Evolutionary conservation across 345 rosid genomes (phyloP).

Genomic region (Moricandia arvensis): DNA sequence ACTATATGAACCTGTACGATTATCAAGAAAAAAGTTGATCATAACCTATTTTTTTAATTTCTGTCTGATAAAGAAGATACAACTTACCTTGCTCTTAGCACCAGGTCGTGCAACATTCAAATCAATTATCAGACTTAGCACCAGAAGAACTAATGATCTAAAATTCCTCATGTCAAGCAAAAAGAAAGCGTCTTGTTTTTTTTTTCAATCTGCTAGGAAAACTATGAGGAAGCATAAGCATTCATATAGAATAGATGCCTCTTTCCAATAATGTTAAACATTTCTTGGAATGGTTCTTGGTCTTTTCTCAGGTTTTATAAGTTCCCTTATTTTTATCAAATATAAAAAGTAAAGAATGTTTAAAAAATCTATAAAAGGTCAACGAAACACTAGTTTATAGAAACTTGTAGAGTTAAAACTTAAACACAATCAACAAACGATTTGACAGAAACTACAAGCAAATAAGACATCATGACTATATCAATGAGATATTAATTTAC

Average conservation of each 20-base stretch:
- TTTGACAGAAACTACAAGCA: constrained; percentile 7
- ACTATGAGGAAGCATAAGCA: neutral
- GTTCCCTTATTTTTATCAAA: neutral
- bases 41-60: neutral
- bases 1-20: constrained; percentile 4
- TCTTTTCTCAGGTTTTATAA: neutral
- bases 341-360: neutral
- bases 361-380: neutral
- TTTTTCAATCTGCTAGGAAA: neutral
- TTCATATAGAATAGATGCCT: neutral
- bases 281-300: constrained; percentile 2
- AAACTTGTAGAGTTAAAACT: neutral
- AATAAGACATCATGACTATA: neutral
- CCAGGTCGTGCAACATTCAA: neutral
- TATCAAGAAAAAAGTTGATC: neutral
- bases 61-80: neutral
- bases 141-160: neutral
- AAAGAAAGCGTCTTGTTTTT: neutral
- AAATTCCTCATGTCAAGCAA: neutral
- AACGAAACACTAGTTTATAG: neutral
- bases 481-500: neutral
- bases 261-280: neutral
- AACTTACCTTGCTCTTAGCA: constrained; percentile 7
- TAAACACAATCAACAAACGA: neutral
- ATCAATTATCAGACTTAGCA: constrained; percentile 5